Base-by-base conservation (phyloP, 768 basidiomycete genomes). In the Peribolospora baueri region DNA sequence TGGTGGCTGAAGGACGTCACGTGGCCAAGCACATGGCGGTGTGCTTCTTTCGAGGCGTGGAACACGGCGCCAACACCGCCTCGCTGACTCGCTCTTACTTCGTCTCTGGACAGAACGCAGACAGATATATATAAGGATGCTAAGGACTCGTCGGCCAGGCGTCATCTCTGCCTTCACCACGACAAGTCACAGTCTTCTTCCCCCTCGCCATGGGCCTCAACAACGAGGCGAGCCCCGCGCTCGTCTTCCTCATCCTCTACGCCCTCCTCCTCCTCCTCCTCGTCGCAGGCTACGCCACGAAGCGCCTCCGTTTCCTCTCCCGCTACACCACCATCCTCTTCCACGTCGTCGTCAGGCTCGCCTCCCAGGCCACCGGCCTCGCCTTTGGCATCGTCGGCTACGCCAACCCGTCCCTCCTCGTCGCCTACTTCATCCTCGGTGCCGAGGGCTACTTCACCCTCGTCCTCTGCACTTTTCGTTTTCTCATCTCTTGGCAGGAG, bases 361-460 rank as follows among this genome's bases (percentile, higher is more conserved):
- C 45, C 9, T 55, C 57, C n/a, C 57, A 58, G 50, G 48, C 57
- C 10, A 51, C 55, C 46, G 43, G 53, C 43, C 46, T 61, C 14
- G 60, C 54, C 3, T 50, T 58, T 45, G 54, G 55, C 39, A 53
- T 51, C 47, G 47, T 53, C 40, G 54, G 51, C 38, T 45, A 13
- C 14, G 41, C 56, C 9, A 39, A 55, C 45, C 38, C 42, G 8
- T 51, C 51, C 14, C 50, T 60, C 4, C 56, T 61, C 40, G 52
- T 61, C 57, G 61, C 61, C 47, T 61, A 58, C 52, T 54, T 61
- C 52, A 57, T 61, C 48, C 51, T 61, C 10, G 55, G 55, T 0
- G 61, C 61, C 2, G 61, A 61, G 40, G 61, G 61, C 14, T 61
- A 60, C 52, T 61, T 61, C 43, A 55, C 57, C 46, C 54, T 61